Evolutionary conservation across 2,329 filamentous ascomycete genomes (phyloP), one percentile per base, ranked within the genome.

Genomic region (Chaetomiaceae sp.): DNA sequence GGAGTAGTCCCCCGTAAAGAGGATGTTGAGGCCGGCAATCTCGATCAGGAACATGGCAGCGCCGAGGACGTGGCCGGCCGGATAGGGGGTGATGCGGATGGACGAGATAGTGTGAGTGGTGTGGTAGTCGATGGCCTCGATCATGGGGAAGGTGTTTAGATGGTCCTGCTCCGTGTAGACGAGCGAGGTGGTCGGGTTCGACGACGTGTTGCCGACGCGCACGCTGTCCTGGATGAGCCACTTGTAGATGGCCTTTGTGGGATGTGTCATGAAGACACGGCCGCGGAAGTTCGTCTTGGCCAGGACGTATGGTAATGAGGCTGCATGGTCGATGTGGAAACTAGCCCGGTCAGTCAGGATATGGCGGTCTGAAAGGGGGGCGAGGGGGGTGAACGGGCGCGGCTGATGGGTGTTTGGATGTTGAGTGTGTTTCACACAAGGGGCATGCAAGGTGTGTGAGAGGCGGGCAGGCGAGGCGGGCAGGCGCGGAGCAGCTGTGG

Each of bases 181-280:
- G 65, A 89, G 76, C 76, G 93, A 78, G 63, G 87, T 76, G 0
- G 75, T 76, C 48, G 76, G 72, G 58, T 81, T 80, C 9, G 80
- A 82, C 2, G 81, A 82, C 4, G 79, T 83, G 63, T 83, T 87
- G 66, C 86, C 86, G 25, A 99, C 91, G 53, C 93, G 85, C 39
- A 99, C 89, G 59, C 90, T 95, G 70, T 99, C 93, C 69, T 96
- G 90, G 56, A 97, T 96, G 45, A 97, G 82, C 92, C 93, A 97
- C 72, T 97, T 97, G 79, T 99, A 99, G 67, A 99, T 99, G 62
- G 93, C 93, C 70, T 99, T 97, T 41, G 93, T 99, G 2, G 93
- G 90, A 74, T 99, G 93, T 45, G 93, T 99, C 92, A 97, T 99
- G 74, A 96, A 97, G 55, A 97, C 92, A 19, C 91, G 84, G 43